Conservation (phyloP, 805 yeast species). For the Soucietia sequanensis region DNA sequence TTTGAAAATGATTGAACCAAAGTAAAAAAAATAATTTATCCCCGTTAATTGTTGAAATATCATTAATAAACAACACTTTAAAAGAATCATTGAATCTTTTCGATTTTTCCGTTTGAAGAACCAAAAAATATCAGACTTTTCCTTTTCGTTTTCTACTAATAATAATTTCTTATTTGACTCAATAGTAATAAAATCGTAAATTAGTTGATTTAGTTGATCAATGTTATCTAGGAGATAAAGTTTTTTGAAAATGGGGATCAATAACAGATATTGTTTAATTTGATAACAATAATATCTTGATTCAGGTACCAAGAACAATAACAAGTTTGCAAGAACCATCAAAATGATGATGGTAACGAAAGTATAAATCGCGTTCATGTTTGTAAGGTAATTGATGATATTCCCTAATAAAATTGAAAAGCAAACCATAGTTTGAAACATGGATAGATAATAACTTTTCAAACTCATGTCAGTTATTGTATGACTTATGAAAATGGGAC, state of each 20-base stretch:
- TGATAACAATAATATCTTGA: slow-evolving; percentile 1
- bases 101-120: too few species aligned
- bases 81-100: too few species aligned
- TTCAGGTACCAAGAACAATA: slow-evolving; percentile 8
- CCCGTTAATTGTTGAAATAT: slow-evolving; percentile 36
- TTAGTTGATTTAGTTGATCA: too few species aligned
- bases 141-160: too few species aligned
- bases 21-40: slow-evolving; percentile 32
- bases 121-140: too few species aligned
- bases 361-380: too few species aligned
- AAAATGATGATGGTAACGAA: not conserved
- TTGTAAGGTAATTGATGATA: slow-evolving; percentile 5
- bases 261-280: too few species aligned
- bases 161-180: too few species aligned
- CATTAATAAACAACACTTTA: slow-evolving; percentile 24
- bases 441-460: slow-evolving; percentile 16
- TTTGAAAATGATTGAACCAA: slow-evolving; percentile 21
- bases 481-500: slow-evolving; percentile 23
- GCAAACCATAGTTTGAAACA: slow-evolving; percentile 23
- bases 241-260: too few species aligned
- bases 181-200: too few species aligned
- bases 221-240: too few species aligned
- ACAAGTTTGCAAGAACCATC: slow-evolving; percentile 1
- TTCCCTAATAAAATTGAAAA: slow-evolving; percentile 22
- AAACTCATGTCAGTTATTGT: slow-evolving; percentile 11